Evolutionary conservation across 2,329 filamentous ascomycete species (phyloP).

Genomic region (Didymella segeticola): DNA sequence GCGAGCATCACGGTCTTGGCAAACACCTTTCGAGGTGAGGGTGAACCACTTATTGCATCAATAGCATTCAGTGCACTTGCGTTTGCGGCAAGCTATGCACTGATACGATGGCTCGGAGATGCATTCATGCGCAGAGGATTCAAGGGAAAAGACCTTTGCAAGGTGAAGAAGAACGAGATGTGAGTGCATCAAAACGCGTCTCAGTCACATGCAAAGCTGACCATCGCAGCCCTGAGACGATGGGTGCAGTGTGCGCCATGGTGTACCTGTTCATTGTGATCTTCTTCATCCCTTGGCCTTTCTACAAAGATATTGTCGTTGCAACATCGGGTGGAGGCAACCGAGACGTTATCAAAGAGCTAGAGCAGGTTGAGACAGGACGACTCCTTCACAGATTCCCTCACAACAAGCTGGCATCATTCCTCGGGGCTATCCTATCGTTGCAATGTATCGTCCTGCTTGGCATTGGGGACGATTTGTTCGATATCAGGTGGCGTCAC

Average conservation of each 20-base stretch:
- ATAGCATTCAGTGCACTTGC: constrained; percentile 85
- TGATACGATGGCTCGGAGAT: constrained; percentile 92
- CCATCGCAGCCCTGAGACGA: constrained; percentile 77
- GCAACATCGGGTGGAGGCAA: constrained; percentile 94
- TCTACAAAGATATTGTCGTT: constrained; percentile 97
- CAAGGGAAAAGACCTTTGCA: constrained; percentile 89
- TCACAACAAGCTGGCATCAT: constrained; percentile 95
- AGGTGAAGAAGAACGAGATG: constrained; percentile 76
- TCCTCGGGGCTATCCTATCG: constrained; percentile 90
- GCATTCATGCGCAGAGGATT: constrained; percentile 88
- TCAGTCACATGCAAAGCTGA: constrained; percentile 21
- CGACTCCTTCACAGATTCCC: constrained; percentile 90
- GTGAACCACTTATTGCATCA: constrained; percentile 87
- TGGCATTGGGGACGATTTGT: constrained; percentile 92
- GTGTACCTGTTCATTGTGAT: constrained; percentile 91
- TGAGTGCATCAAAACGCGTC: constrained; percentile 48
- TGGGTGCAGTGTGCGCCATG: constrained; percentile 91
- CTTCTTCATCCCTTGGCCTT: constrained; percentile 92
- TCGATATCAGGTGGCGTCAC: constrained; percentile 98
- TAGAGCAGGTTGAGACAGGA: constrained; percentile 77
- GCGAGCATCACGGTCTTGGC: constrained; percentile 75
- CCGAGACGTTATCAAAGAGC: constrained; percentile 79
- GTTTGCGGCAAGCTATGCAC: constrained; percentile 80
- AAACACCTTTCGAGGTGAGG: constrained; percentile 82
- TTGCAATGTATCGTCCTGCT: constrained; percentile 90